A percentile compares a stretch with the other conserved stretches of the same genome.
Evolutionary conservation across 2,329 filamentous ascomycete genomes (phyloP).

Genomic region (Penicillium olsonii): DNA sequence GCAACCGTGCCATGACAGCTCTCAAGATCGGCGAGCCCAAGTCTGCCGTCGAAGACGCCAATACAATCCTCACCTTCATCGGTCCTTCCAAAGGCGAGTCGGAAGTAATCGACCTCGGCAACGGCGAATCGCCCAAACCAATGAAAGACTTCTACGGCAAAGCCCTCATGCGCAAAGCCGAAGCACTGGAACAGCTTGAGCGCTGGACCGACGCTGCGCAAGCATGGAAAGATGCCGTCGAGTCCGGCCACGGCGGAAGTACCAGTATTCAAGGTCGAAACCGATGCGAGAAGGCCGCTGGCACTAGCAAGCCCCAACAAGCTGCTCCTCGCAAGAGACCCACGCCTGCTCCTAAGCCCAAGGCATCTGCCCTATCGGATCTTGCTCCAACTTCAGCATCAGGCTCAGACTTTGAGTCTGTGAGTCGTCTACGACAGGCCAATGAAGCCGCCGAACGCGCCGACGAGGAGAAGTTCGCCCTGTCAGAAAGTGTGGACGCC

Average conservation of each 20-base stretch:
- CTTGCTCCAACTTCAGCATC: slow-evolving; percentile 45
- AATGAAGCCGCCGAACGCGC: slow-evolving; percentile 82
- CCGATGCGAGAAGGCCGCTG: slow-evolving; percentile 83
- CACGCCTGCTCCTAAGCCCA: slow-evolving; percentile 41
- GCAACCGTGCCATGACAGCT: slow-evolving; percentile 85
- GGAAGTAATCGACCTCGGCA: slow-evolving; percentile 72
- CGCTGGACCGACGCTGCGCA: slow-evolving; percentile 81
- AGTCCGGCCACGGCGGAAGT: slow-evolving; percentile 80
- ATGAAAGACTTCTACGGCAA: slow-evolving; percentile 96
- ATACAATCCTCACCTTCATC: slow-evolving; percentile 76
- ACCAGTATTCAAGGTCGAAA: slow-evolving; percentile 83
- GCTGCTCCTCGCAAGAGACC: slow-evolving; percentile 52
- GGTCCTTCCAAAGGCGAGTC: slow-evolving; percentile 75
- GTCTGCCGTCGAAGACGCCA: slow-evolving; percentile 79
- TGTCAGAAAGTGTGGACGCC: slow-evolving; percentile 82
- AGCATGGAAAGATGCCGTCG: slow-evolving; percentile 81
- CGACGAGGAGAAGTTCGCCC: slow-evolving; percentile 89
- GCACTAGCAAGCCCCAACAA: slow-evolving; percentile 58
- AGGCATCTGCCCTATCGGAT: slow-evolving; percentile 34
- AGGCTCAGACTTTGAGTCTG: slow-evolving; percentile 66
- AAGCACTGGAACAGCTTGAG: slow-evolving; percentile 93
- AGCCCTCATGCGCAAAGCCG: slow-evolving; percentile 89
- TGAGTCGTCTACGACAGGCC: slow-evolving; percentile 76
- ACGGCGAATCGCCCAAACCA: slow-evolving; percentile 68
- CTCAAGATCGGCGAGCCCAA: slow-evolving; percentile 93